phyloP scores from a whole-genome alignment of 345 rosid species.

The Melaleuca alternifolia region DNA sequence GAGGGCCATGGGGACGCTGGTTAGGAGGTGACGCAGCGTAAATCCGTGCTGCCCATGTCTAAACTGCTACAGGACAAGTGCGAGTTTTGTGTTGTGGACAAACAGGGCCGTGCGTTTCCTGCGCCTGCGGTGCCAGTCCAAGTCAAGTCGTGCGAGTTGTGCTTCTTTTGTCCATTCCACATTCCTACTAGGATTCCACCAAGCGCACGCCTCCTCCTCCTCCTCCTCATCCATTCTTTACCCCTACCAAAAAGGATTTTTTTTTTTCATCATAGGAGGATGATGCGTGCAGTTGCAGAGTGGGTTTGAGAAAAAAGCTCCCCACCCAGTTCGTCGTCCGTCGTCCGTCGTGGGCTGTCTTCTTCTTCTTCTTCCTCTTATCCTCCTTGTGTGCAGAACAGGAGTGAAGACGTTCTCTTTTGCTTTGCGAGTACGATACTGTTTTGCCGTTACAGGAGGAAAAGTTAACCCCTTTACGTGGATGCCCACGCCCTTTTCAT shows the following conservation, averaged over 20 bases:
- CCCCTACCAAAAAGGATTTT: background rate
- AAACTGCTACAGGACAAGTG: background rate
- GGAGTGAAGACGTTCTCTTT: background rate
- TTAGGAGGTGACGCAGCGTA: background rate
- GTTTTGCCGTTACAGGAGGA: background rate
- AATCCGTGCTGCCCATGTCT: background rate
- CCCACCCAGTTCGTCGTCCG: background rate
- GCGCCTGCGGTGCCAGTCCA: background rate
- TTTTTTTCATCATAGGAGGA: background rate
- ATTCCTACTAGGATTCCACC: background rate
- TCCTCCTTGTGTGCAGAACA: background rate
- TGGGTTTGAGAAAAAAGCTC: background rate
- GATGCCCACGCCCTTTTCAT: background rate
- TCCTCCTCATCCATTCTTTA: background rate
- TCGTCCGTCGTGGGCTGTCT: background rate
- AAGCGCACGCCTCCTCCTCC: background rate
- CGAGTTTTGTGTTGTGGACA: background rate
- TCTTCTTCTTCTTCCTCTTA: background rate
- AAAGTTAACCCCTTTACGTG: background rate
- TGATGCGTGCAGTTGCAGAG: background rate
- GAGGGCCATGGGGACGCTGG: background rate
- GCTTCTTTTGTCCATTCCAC: background rate
- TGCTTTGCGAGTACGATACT: background rate
- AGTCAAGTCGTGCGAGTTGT: background rate
- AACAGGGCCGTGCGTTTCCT: background rate